phyloP scores from a whole-genome alignment of 768 basidiomycete species.

The Favolaschia claudopus region DNA sequence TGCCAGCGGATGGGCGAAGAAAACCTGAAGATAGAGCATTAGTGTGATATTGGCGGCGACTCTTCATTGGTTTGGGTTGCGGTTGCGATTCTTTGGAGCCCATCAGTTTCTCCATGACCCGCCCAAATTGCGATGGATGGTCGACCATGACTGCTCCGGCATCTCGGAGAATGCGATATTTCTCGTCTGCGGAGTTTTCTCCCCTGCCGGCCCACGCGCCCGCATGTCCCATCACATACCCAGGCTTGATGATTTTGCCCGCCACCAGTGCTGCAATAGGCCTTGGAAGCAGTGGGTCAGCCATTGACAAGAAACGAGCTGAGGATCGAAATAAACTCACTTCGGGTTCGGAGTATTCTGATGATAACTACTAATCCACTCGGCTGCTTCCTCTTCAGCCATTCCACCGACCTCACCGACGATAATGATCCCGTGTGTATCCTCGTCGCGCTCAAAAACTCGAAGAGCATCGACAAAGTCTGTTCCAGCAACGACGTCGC shows the following conservation, averaged over 20 bases:
- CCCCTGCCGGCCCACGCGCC: conserved; percentile 14
- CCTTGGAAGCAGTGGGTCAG: neutral
- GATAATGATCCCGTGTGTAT: conserved; percentile 20
- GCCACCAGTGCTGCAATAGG: conserved; percentile 20
- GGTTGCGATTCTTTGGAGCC: too few species aligned
- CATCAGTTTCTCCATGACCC: conserved; percentile 5
- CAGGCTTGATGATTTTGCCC: neutral
- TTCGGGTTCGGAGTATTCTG: neutral
- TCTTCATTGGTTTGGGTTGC: neutral
- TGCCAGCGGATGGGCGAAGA: too few species aligned
- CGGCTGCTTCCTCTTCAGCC: conserved; percentile 22
- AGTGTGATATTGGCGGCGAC: neutral
- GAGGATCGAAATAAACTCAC: neutral
- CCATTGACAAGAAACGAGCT: too few species aligned
- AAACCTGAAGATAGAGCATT: neutral
- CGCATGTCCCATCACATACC: conserved; percentile 21
- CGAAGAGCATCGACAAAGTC: conserved; percentile 25
- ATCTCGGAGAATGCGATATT: neutral
- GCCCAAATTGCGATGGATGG: conserved; percentile 21
- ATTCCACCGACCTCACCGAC: conserved; percentile 22
- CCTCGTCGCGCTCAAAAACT: conserved; percentile 9
- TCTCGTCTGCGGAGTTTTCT: conserved; percentile 9
- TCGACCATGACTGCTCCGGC: conserved; percentile 19
- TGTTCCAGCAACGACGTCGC: conserved; percentile 20
- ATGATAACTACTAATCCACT: conserved; percentile 14